Percentiles rank a stretch among this genome's conserved stretches.
Evolutionary conservation across 2,329 filamentous ascomycete species (phyloP).

Genomic region (Arthroderma sp.): DNA sequence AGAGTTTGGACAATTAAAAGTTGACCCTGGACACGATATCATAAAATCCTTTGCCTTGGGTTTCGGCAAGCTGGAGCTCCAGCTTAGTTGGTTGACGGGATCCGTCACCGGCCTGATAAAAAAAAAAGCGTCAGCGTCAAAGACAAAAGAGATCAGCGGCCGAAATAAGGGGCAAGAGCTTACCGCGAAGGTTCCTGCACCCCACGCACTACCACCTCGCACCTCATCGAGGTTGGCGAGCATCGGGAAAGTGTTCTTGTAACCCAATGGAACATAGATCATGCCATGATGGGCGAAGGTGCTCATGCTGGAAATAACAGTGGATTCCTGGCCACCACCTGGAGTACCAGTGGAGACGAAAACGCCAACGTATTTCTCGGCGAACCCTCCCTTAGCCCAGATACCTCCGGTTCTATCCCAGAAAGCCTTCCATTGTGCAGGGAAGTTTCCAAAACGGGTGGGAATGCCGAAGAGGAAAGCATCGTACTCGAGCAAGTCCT

Average conservation of each 20-base stretch:
- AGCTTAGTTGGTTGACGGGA: conserved; percentile 62
- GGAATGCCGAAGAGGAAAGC: conserved; percentile 88
- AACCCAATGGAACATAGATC: conserved; percentile 91
- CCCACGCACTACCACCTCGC: conserved; percentile 82
- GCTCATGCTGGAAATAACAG: conserved; percentile 64
- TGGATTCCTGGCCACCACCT: conserved; percentile 90
- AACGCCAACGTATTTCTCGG: conserved; percentile 79
- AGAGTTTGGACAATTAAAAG: conserved; percentile 25
- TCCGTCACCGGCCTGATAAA: conserved; percentile 50
- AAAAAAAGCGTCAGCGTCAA: conserved; percentile 6
- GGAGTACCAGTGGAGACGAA: conserved; percentile 77
- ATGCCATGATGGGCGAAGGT: conserved; percentile 89
- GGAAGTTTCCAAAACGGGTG: conserved; percentile 94
- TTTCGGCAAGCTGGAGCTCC: conserved; percentile 67
- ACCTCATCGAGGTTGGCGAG: conserved; percentile 63
- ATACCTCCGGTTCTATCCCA: conserved; percentile 83
- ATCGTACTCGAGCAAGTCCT: conserved; percentile 62
- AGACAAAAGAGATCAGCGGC: background rate
- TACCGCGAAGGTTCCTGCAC: conserved; percentile 78
- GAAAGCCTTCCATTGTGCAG: conserved; percentile 75
- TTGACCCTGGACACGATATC: conserved; percentile 57
- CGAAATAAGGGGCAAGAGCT: conserved; percentile 15
- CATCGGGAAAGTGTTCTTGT: conserved; percentile 61
- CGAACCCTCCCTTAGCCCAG: conserved; percentile 65
- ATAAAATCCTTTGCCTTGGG: conserved; percentile 80